Evolutionary conservation across 2,329 filamentous ascomycete genomes (phyloP), one percentile per base, ranked within the genome.

Genomic region (Apiospora pterosperma): DNA sequence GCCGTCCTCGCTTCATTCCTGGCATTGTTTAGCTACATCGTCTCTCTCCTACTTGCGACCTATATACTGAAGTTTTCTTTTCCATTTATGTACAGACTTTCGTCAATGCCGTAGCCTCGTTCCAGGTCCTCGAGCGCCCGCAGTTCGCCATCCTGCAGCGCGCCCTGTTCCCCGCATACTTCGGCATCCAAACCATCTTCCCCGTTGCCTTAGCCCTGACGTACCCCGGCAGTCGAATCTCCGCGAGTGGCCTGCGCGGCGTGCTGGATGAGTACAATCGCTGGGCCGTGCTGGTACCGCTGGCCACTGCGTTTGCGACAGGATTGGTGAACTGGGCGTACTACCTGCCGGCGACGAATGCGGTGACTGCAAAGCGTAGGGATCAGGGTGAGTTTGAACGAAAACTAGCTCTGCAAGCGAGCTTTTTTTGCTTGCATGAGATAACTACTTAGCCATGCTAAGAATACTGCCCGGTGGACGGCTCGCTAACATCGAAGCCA

Each of bases 101-200:
- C 78, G 77, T 89, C 73, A 87, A 86, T 72, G 85, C 93, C 65
- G 87, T 93, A 62, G 82, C 94, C 63, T 89, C 92, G 72, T 97
- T 91, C 83, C 89, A 85, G 74, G 85, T 87, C 12, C 88, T 97
- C 41, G 88, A 92, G 31, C 88, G 92, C 31, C 87, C 92, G 0
- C 88, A 92, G 75, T 98, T 99, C 81, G 88, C 90, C 31, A 84
- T 88, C 21, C 85, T 97, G 36, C 95, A 97, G 78, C 85, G 88
- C 69, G 87, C 87, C 68, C 87, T 94, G 62, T 97, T 97, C 80
- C 93, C 93, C 38, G 84, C 92, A 72, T 99, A 97, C 83, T 98
- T 98, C 77, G 83, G 87, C 58, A 81, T 98, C 64, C 95, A 98
- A 80, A 89, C 92, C 4, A 83, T 85, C 6, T 81, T 95, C 1